Base-by-base conservation (phyloP, 257 asterid genomes). In the Solanum chiquidenum region DNA sequence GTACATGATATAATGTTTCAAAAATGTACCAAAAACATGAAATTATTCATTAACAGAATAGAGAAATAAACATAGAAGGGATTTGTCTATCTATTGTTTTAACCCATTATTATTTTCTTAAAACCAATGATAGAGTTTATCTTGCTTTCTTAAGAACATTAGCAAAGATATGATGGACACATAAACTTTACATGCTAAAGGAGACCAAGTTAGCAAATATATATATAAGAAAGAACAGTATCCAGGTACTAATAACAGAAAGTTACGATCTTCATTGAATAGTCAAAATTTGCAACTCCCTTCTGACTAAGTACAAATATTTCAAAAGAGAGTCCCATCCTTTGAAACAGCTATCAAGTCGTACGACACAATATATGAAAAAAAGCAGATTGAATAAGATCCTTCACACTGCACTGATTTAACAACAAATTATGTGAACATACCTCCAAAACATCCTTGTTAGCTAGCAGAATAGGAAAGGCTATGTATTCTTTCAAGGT, bases 391-490 rank as follows among this genome's bases (percentile, higher is more conserved):
- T 44, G 38, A 79, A 44, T 21, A 79, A 25, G 27, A 44, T 79
- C 34, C 58, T 79, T 18, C 33, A n/a, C 29, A 44, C 85, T 5
- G 40, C 38, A 79, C 66, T 14, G 20, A 27, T 44, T 44, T 62
- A 79, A 37, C 85, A 79, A 29, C 64, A 79, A 79, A 77, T 25
- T 42, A 9, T 44, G 38, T 27, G 85, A 86, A 92, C 97, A 29
- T 74, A 96, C 99, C 99, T 94, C 90, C 86, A 73, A 79, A 84
- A 87, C 88, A 87, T 91, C 90, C 88, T 87, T 92, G 93, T 91
- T 86, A 33, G 93, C 90, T 88, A 95, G 87, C 87, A 96, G 86
- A 89, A 95, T 58, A 84, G 99, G 99, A 93, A 95, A 96, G 52
- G 91, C 90, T 87, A 94, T 89, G 89, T 93, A 93, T 49, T 93